These are phyloP conservation scores for Scopulariopsis brevicaulis DNA, from an alignment of 2,329 filamentous ascomycete species.

Conservation along the genomic window DNA sequence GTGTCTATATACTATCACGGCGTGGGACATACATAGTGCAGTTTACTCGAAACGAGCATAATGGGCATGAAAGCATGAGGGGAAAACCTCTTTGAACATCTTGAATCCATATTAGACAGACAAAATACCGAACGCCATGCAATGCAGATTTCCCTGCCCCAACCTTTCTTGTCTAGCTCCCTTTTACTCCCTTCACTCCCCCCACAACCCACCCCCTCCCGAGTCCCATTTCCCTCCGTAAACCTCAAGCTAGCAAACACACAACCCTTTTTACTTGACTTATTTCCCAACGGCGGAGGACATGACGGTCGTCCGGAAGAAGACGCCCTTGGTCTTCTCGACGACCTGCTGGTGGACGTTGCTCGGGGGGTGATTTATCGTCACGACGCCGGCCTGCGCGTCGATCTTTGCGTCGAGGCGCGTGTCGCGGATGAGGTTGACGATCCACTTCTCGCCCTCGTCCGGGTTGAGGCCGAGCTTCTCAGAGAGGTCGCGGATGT, in stretches of 20 bases:
- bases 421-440: conserved; percentile 97
- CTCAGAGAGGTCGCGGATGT: conserved; percentile 91
- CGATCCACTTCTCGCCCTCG: conserved; percentile 99
- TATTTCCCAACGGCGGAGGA: conserved; percentile 52
- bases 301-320: conserved; percentile 96
- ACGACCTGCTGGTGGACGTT: conserved; percentile 99
- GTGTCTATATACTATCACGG: no score
- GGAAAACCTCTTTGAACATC: not conserved
- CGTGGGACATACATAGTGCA: no score
- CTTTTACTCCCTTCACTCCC: not conserved
- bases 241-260: not conserved
- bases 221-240: not conserved
- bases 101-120: conserved; percentile 1
- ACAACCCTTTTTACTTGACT: not conserved
- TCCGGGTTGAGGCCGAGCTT: conserved; percentile 85
- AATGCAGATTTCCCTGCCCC: not conserved
- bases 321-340: conserved; percentile 95
- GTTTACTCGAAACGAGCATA: not conserved
- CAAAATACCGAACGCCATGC: not conserved
- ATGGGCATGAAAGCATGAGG: conserved; percentile 8
- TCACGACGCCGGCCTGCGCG: conserved; percentile 94
- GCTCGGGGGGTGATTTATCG: conserved; percentile 99
- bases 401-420: conserved; percentile 98
- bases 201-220: not conserved
- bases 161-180: not conserved